Evolutionary conservation across 2,329 filamentous ascomycete species (phyloP), one percentile per base, ranked within the genome.

Genomic region (Blastomyces parvus): DNA sequence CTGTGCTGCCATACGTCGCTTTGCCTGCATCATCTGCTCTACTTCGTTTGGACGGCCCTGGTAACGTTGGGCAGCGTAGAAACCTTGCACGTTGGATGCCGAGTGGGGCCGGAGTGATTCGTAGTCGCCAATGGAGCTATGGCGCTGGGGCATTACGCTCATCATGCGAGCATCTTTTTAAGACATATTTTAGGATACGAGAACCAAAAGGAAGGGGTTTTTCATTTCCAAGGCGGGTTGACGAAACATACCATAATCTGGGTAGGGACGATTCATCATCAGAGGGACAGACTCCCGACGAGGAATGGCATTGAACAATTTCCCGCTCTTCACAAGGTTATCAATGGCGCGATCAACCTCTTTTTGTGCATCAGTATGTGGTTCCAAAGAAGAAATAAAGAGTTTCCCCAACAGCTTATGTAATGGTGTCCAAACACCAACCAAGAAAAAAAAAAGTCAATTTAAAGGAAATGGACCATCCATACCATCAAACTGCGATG

Each of bases 11-110:
- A 97, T 95, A 83, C 93, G 89, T 82, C 94, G 91, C 85, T 97
- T 97, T 73, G 91, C 92, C 86, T 97, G 94, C 84, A 96, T 90
- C 86, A 97, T 91, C 81, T 97, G 92, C 81, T 97, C 94, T 78
- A 91, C 90, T 82, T 97, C 94, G 82, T 84, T 92, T 80, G 84
- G 91, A 80, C 82, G 91, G 82, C 82, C 86, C 79, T 93, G 91
- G 79, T 95, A 94, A 74, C 93, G 89, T 81, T 97, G 94, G 71
- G 86, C 87, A 74, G 91, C 90, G 79, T 97, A 97, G 78, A 93
- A 97, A 76, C 89, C 93, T 78, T 97, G 93, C 64, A 94, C 83
- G 76, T 94, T 92, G 68, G 89, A 86, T 64, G 84, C 83, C 67
- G 87, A 85, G 74, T 88, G 88, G 67, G 88, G 85, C 66, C 89